Conservation (phyloP, 805 yeast species). For the Aciculoconidium aculeatum region DNA sequence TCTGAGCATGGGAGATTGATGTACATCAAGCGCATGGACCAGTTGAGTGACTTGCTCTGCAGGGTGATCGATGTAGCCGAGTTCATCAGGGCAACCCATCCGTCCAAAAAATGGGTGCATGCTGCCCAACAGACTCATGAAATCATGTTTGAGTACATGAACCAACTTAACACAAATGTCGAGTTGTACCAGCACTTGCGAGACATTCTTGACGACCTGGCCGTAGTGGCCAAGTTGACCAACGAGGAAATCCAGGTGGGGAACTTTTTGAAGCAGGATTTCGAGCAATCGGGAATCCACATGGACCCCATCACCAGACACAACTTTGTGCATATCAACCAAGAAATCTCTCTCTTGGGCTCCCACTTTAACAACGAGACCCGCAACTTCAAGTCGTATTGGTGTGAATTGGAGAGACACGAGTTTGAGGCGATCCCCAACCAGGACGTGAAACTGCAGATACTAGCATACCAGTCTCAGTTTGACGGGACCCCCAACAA, state of each 20-base stretch:
- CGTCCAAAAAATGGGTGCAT: slow-evolving; percentile 58
- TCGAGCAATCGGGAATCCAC: slow-evolving; percentile 84
- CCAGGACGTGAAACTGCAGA: slow-evolving; percentile 18
- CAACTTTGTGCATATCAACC: slow-evolving; percentile 72
- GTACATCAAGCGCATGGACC: slow-evolving; percentile 65
- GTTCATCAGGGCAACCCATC: slow-evolving; percentile 84
- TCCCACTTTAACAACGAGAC: slow-evolving; percentile 63
- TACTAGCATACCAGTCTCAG: slow-evolving; percentile 20
- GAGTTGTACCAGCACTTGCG: slow-evolving; percentile 59
- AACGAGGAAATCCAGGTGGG: slow-evolving; percentile 83
- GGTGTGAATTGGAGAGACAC: slow-evolving; percentile 29
- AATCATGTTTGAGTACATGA: slow-evolving; percentile 89
- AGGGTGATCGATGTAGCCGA: slow-evolving; percentile 93
- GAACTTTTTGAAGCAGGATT: slow-evolving; percentile 70
- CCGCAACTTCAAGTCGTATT: slow-evolving; percentile 24
- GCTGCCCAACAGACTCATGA: slow-evolving; percentile 90
- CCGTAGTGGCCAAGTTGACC: slow-evolving; percentile 34
- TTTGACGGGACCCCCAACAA: slow-evolving; percentile 11
- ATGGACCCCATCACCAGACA: slow-evolving; percentile 61
- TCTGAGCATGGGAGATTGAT: slow-evolving; percentile 39
- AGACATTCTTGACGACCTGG: slow-evolving; percentile 42
- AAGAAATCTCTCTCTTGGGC: slow-evolving; percentile 73
- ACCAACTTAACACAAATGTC: slow-evolving; percentile 77
- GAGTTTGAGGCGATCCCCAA: slow-evolving; percentile 26
- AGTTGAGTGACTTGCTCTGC: slow-evolving; percentile 82